Conservation (phyloP, 495 filamentous ascomycete genomes). For the Rostrohypoxylon terebratum region DNA sequence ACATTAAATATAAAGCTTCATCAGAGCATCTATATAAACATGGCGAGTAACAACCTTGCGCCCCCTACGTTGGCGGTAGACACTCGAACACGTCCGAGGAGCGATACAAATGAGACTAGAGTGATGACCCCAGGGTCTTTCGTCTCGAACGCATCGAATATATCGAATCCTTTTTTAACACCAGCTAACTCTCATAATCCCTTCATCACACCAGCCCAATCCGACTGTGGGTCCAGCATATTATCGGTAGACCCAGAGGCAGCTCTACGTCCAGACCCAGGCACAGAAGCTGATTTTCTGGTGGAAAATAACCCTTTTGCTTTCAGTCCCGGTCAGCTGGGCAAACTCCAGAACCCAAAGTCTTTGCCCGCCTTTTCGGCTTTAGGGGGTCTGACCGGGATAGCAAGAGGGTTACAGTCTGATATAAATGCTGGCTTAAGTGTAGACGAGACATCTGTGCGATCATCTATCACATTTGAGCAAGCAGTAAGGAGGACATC, state of each 20-base stretch:
- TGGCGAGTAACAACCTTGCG: conserved; percentile 44
- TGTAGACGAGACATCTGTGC: conserved; percentile 74
- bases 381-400: conserved; percentile 78
- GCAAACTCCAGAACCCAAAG: conserved; percentile 85
- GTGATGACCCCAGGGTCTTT: conserved; percentile 45
- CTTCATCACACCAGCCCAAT: conserved; percentile 44
- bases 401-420: conserved; percentile 82
- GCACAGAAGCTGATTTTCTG: conserved; percentile 76
- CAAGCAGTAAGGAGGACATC: conserved; percentile 58
- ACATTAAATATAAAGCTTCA: neutral
- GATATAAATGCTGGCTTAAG: conserved; percentile 76
- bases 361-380: conserved; percentile 80
- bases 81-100: conserved; percentile 42
- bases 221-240: conserved; percentile 46
- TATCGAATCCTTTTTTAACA: conserved; percentile 48
- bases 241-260: conserved; percentile 40
- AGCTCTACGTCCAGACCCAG: conserved; percentile 68
- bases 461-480: conserved; percentile 77
- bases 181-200: conserved; percentile 47
- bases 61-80: conserved; percentile 44
- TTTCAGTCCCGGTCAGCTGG: conserved; percentile 82
- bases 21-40: conserved; percentile 8
- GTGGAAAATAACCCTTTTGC: conserved; percentile 84
- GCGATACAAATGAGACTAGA: conserved; percentile 49
- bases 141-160: conserved; percentile 36